A percentile compares a stretch with the other conserved stretches of the same genome.
Evolutionary conservation across 2,329 filamentous ascomycete genomes (phyloP).

Genomic region (Hypomyces rosellus): DNA sequence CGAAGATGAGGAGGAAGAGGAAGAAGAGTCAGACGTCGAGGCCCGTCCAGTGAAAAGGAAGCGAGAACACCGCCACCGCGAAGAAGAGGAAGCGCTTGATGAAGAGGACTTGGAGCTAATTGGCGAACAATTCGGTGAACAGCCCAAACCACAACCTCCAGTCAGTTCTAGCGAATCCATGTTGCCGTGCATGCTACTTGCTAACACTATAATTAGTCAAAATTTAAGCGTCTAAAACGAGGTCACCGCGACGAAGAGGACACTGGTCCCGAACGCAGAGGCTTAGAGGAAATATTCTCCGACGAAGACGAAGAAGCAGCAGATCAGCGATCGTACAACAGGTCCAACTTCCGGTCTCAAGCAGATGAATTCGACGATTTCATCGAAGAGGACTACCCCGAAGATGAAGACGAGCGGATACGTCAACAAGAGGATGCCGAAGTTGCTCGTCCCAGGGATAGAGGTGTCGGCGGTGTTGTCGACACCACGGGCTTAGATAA

Average conservation of each 20-base stretch:
- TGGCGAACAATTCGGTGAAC: slow-evolving; percentile 66
- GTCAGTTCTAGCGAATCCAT: slow-evolving; percentile 41
- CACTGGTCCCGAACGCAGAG: slow-evolving; percentile 57
- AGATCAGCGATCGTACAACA: slow-evolving; percentile 46
- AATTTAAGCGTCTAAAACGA: slow-evolving; percentile 94
- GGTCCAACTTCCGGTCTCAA: slow-evolving; percentile 50
- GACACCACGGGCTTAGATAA: slow-evolving; percentile 85
- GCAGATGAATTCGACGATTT: slow-evolving; percentile 89
- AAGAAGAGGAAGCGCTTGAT: slow-evolving; percentile 82
- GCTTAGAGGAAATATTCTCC: slow-evolving; percentile 88
- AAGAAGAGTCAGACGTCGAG: slow-evolving; percentile 47
- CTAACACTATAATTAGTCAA: slow-evolving; percentile 50
- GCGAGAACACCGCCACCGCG: slow-evolving; percentile 67
- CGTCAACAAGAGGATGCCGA: slow-evolving; percentile 79
- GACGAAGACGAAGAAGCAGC: slow-evolving; percentile 79
- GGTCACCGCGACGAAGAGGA: slow-evolving; percentile 74
- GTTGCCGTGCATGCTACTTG: slow-evolving; percentile 10
- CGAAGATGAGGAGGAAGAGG: slow-evolving; percentile 74
- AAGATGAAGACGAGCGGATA: slow-evolving; percentile 72
- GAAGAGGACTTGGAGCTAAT: slow-evolving; percentile 96
- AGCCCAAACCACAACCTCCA: slow-evolving; percentile 59
- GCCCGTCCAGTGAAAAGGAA: slow-evolving; percentile 61
- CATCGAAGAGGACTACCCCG: slow-evolving; percentile 92
- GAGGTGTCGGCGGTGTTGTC: slow-evolving; percentile 61
- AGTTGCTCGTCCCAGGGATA: slow-evolving; percentile 72